Conservation (phyloP, 257 asterid species). For the Henckelia pumila region DNA sequence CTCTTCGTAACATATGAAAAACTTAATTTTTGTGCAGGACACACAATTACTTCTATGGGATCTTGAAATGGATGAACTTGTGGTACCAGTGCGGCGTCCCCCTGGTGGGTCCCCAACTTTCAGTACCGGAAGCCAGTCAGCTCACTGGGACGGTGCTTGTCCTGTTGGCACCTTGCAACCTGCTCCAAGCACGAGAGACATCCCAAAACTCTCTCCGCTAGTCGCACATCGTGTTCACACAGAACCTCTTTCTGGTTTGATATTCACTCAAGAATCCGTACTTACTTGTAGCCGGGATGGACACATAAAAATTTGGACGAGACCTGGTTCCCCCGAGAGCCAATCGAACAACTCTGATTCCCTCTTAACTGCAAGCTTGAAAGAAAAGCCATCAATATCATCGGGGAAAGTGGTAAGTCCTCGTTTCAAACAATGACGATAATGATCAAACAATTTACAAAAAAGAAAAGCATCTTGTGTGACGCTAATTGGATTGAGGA, state of each 20-base stretch:
- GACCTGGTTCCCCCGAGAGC: constrained; percentile 66
- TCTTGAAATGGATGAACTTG: constrained; percentile 94
- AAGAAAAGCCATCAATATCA: constrained; percentile 47
- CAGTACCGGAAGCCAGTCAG: constrained; percentile 84
- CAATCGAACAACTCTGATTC: constrained; percentile 62
- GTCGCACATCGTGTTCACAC: constrained; percentile 93
- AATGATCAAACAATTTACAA: constrained; percentile 19
- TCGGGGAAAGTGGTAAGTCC: constrained; percentile 47
- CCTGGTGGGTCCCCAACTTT: constrained; percentile 93
- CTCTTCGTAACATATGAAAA: background rate
- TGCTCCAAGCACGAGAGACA: constrained; percentile 84
- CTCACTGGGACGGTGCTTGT: constrained; percentile 86
- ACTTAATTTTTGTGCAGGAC: constrained; percentile 47
- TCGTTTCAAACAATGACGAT: constrained; percentile 50
- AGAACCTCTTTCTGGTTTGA: constrained; percentile 87
- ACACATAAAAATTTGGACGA: constrained; percentile 87
- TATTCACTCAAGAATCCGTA: constrained; percentile 79
- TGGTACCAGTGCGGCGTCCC: constrained; percentile 95
- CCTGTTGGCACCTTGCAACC: constrained; percentile 82
- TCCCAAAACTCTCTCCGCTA: constrained; percentile 85
- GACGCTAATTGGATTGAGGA: constrained; percentile 12
- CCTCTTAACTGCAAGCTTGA: constrained; percentile 42
- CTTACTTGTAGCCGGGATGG: constrained; percentile 89
- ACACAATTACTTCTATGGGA: constrained; percentile 95
- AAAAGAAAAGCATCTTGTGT: constrained; percentile 9